phyloP scores from a whole-genome alignment of 495 filamentous ascomycete genomes.

The Filosporella fistucella region DNA sequence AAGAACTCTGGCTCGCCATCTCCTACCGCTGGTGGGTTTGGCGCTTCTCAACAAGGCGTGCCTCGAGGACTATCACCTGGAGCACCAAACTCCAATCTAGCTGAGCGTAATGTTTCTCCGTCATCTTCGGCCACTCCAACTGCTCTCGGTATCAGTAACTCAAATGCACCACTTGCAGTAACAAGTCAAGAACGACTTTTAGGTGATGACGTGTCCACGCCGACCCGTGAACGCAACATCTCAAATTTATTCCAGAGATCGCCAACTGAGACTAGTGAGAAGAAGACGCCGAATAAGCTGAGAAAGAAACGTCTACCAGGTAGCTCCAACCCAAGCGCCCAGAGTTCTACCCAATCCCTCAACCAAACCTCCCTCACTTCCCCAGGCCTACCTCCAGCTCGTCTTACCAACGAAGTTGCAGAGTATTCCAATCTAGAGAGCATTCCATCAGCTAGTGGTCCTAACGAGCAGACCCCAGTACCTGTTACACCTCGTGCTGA shows the following conservation, averaged over 20 bases:
- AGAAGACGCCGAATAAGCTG: slow-evolving; percentile 75
- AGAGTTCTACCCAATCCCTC: slow-evolving; percentile 78
- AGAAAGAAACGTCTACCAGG: slow-evolving; percentile 75
- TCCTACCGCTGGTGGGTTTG: slow-evolving; percentile 14
- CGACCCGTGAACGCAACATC: slow-evolving; percentile 63
- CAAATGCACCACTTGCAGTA: slow-evolving; percentile 23
- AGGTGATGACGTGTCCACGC: slow-evolving; percentile 46
- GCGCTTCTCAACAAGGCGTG: slow-evolving; percentile 35
- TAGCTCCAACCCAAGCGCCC: slow-evolving; percentile 73
- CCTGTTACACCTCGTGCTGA: slow-evolving; percentile 24
- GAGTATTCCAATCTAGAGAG: slow-evolving; percentile 20
- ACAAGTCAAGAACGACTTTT: slow-evolving; percentile 46
- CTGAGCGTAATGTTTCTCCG: slow-evolving; percentile 3
- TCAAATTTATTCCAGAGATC: slow-evolving; percentile 66
- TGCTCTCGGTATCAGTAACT: no score
- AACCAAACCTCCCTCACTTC: slow-evolving; percentile 37
- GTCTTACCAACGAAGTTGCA: slow-evolving; percentile 18
- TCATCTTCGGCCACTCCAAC: slow-evolving; percentile 13
- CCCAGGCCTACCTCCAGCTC: slow-evolving; percentile 21
- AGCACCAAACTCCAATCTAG: background rate
- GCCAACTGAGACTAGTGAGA: slow-evolving; percentile 52
- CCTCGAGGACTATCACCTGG: slow-evolving; percentile 19
- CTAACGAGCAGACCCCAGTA: slow-evolving; percentile 20
- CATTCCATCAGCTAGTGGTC: slow-evolving; percentile 17
- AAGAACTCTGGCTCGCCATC: slow-evolving; percentile 22